Conservation (phyloP, 805 yeast species). For the Candida vartiovaarae region DNA sequence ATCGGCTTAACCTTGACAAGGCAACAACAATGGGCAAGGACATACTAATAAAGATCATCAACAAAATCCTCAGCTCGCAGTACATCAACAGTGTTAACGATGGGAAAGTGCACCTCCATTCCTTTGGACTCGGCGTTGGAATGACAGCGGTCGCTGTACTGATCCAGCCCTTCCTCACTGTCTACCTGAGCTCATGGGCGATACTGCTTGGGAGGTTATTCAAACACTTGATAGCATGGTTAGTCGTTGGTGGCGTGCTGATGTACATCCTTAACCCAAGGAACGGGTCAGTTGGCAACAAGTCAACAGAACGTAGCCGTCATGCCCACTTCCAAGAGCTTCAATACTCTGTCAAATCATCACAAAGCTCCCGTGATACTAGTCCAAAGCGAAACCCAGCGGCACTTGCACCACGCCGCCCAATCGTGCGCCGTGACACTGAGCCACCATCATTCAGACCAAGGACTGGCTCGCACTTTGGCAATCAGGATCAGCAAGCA, state of each 20-base stretch:
- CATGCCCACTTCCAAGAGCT: constrained; percentile 10
- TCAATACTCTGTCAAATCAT: constrained; percentile 18
- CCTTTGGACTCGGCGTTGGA: constrained; percentile 19
- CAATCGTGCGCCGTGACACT: constrained; percentile 5
- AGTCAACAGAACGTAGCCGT: neutral
- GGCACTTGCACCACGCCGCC: neutral
- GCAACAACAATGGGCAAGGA: constrained; percentile 2
- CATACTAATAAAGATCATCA: neutral
- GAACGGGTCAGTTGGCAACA: neutral
- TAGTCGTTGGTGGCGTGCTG: constrained; percentile 11
- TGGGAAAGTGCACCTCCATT: constrained; percentile 23
- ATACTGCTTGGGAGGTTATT: constrained; percentile 13
- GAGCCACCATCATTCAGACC: constrained; percentile 2
- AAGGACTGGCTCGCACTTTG: neutral
- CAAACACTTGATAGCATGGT: constrained; percentile 15
- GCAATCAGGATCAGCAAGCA: constrained; percentile 10
- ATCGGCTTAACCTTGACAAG: constrained; percentile 8
- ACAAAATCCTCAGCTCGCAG: constrained; percentile 11
- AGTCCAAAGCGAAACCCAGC: constrained; percentile 2
- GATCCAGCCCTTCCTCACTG: constrained; percentile 19
- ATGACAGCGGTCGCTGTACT: constrained; percentile 12
- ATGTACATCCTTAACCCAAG: constrained; percentile 13
- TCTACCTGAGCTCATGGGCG: constrained; percentile 21
- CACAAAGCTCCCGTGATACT: constrained; percentile 5
- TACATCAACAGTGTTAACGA: constrained; percentile 17